A percentile compares a stretch with the other conserved stretches of the same genome.
Conservation (phyloP, 805 yeast species). For the Kazachstania martiniae region DNA sequence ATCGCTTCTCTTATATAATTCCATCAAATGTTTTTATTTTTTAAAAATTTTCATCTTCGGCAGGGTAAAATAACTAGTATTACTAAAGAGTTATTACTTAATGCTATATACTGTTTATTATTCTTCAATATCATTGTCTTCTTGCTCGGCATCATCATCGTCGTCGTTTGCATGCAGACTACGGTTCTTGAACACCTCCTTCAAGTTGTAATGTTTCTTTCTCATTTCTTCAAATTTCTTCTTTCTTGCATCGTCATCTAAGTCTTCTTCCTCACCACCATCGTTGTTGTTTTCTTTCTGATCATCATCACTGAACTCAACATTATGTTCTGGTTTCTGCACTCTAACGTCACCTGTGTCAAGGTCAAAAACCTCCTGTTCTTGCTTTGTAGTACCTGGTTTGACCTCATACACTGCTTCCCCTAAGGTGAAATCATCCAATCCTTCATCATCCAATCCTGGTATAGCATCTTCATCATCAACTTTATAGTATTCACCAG, state of each 20-base stretch:
- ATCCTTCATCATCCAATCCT: no score
- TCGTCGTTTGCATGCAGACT: slow-evolving; percentile 15
- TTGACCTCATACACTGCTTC: no score
- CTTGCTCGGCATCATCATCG: slow-evolving; percentile 20
- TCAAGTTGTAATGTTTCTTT: slow-evolving; percentile 66
- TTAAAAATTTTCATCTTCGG: slow-evolving; percentile 1
- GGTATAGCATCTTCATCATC: slow-evolving; percentile 62
- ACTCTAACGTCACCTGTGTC: slow-evolving; percentile 29
- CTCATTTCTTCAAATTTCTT: slow-evolving; percentile 65
- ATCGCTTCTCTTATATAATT: no score
- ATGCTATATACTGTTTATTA: no score
- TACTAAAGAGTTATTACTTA: no score
- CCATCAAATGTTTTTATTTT: no score
- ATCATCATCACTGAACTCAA: slow-evolving; percentile 29
- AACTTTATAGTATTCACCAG: slow-evolving; percentile 64
- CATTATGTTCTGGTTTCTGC: slow-evolving; percentile 17
- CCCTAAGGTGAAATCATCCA: slow-evolving; percentile 47
- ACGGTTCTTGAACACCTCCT: slow-evolving; percentile 29
- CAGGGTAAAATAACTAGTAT: no score
- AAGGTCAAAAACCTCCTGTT: no score
- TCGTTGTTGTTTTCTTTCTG: slow-evolving; percentile 24
- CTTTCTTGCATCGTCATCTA: slow-evolving; percentile 51
- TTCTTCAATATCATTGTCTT: no score
- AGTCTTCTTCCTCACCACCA: slow-evolving; percentile 30
- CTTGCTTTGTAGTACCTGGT: no score